These are phyloP conservation scores for Penicillium malachiteum DNA, from an alignment of 495 filamentous ascomycete species.

Conservation along the genomic window DNA sequence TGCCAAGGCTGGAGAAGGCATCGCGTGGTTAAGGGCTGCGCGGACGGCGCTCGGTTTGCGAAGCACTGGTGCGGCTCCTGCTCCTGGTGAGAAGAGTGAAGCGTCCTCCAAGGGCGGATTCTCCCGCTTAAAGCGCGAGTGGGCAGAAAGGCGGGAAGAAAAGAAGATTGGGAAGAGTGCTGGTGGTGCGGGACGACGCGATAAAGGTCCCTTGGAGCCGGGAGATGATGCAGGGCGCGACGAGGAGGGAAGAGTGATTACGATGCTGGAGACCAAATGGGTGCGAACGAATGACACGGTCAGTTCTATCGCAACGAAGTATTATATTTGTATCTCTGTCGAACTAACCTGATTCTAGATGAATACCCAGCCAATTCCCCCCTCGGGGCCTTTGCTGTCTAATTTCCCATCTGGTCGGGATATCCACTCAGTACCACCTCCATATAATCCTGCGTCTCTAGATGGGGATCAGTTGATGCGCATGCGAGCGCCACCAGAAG, in stretches of 20 bases:
- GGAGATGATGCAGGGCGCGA: conserved; percentile 78
- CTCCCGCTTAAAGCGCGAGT: conserved; percentile 50
- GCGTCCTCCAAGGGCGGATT: conserved; percentile 45
- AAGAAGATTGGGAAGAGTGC: conserved; percentile 70
- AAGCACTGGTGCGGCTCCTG: conserved; percentile 9
- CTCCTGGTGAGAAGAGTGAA: conserved; percentile 16
- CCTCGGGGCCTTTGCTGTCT: conserved; percentile 64
- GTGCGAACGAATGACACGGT: conserved; percentile 89
- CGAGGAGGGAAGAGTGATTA: conserved; percentile 82
- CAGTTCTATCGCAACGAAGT: conserved; percentile 29
- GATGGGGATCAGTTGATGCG: conserved; percentile 54
- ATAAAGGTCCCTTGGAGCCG: conserved; percentile 66
- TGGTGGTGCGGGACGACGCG: conserved; percentile 46
- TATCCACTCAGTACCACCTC: conserved; percentile 63
- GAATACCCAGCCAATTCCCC: conserved; percentile 74
- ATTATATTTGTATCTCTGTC: not conserved
- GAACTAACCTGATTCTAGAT: conserved; percentile 50
- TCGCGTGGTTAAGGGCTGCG: conserved; percentile 79
- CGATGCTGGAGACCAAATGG: conserved; percentile 89
- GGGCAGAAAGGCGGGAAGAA: conserved; percentile 45
- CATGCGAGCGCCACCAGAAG: conserved; percentile 44
- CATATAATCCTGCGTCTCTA: conserved; percentile 58
- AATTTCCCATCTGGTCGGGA: conserved; percentile 86
- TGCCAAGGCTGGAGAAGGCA: conserved; percentile 74
- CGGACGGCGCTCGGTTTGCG: conserved; percentile 66